A percentile compares a stretch with the other conserved stretches of the same genome.
phyloP scores from a whole-genome alignment of 1,284 basidiomycete genomes.

The Anthracocystis setariae region DNA sequence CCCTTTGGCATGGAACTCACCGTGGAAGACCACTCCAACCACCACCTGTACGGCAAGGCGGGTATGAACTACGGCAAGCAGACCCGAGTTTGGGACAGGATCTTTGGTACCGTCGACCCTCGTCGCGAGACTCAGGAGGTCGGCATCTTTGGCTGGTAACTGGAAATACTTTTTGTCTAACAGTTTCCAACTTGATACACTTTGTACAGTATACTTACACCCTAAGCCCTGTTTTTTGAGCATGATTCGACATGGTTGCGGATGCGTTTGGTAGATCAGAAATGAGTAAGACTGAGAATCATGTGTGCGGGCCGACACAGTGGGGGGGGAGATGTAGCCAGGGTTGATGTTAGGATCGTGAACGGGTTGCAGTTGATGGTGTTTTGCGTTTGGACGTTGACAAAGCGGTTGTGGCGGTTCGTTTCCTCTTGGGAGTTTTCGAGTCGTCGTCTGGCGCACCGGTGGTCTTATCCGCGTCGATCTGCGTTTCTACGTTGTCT shows the following conservation, averaged over 20 bases:
- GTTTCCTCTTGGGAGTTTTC: conserved; percentile 40
- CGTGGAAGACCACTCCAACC: conserved; percentile 67
- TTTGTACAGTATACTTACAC: too few relatives aligned
- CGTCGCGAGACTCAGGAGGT: conserved; percentile 54
- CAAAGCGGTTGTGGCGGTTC: conserved; percentile 12
- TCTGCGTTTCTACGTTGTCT: conserved; percentile 1
- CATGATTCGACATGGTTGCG: too few relatives aligned
- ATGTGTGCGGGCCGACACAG: too few relatives aligned
- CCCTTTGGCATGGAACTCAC: conserved; percentile 60
- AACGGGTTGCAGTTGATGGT: conserved; percentile 21
- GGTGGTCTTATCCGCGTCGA: conserved; percentile 2
- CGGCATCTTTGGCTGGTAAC: conserved; percentile 36
- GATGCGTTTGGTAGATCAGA: too few relatives aligned
- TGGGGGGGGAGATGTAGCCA: too few relatives aligned
- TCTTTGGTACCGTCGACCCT: conserved; percentile 64
- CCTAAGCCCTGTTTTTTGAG: too few relatives aligned
- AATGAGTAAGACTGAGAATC: too few relatives aligned
- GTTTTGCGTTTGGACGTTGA: conserved; percentile 34
- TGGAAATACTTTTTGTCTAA: too few relatives aligned
- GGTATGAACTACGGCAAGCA: conserved; percentile 66
- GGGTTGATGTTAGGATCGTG: conserved; percentile 1
- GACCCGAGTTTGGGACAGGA: conserved; percentile 62
- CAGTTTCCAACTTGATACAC: too few relatives aligned
- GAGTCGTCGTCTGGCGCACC: conserved; percentile 15
- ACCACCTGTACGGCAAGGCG: conserved; percentile 64